These are phyloP conservation scores for Lactuca sativa DNA, from an alignment of 129 eudicot genomes.

Conservation along the genomic window DNA sequence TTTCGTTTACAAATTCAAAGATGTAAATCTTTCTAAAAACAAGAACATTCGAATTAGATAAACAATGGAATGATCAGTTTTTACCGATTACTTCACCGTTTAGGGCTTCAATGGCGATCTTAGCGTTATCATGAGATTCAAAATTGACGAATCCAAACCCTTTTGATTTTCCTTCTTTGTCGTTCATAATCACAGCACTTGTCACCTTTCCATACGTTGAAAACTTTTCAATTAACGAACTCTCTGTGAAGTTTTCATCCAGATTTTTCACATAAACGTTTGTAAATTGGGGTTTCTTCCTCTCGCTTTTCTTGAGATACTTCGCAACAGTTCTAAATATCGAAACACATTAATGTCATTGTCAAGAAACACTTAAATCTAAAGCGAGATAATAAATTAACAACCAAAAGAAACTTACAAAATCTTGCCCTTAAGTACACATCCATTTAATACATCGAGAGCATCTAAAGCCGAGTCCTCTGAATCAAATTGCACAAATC, in stretches of 20 bases:
- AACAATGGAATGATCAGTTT: background rate
- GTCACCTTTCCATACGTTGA: constrained; percentile 43
- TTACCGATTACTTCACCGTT: constrained; percentile 48
- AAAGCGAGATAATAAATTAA: background rate
- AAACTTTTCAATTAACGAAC: constrained; percentile 35
- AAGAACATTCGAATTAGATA: background rate
- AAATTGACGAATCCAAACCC: constrained; percentile 61
- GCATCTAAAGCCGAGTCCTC: constrained; percentile 39
- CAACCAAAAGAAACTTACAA: constrained; percentile 27
- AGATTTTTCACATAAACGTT: constrained; percentile 54
- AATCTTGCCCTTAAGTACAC: constrained; percentile 34
- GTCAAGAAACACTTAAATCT: background rate
- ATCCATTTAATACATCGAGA: constrained; percentile 31
- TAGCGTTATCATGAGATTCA: constrained; percentile 41
- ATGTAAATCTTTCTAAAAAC: background rate
- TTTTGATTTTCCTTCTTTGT: constrained; percentile 46
- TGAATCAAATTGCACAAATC: constrained; percentile 42
- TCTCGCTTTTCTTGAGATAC: constrained; percentile 46
- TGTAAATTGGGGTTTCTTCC: constrained; percentile 41
- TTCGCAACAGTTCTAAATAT: constrained; percentile 52
- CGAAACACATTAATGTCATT: background rate
- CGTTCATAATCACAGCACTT: constrained; percentile 41
- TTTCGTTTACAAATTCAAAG: constrained; percentile 4
- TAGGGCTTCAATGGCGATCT: constrained; percentile 43
- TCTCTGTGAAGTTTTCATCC: constrained; percentile 35